These are phyloP conservation scores for Pharus latifolius DNA, from an alignment of 176 grass and related monocot species.

Conservation along the genomic window DNA sequence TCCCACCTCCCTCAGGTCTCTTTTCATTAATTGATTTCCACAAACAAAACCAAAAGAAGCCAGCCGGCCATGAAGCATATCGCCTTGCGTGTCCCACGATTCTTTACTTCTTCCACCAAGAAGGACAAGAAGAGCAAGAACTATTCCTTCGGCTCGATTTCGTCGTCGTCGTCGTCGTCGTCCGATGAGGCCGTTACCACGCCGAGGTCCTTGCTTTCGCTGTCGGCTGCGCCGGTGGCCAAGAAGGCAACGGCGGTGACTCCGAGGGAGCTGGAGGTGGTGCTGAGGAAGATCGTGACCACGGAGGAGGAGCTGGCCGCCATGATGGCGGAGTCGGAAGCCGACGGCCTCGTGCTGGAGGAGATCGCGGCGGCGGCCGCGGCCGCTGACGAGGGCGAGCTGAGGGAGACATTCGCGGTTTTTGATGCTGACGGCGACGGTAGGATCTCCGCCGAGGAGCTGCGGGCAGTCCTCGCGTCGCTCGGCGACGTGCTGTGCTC, in stretches of 20 bases:
- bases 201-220: conserved; percentile 14
- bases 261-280: conserved; percentile 33
- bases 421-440: conserved; percentile 77
- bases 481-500: conserved; percentile 52
- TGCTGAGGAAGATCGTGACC: conserved; percentile 16
- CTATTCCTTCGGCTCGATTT: conserved; percentile 16
- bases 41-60: not conserved
- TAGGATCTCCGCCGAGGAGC: conserved; percentile 76
- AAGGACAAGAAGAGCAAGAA: not conserved
- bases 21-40: not conserved
- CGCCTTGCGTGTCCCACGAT: not conserved
- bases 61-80: conserved; percentile 19
- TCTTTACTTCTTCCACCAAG: conserved; percentile 6
- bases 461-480: conserved; percentile 30
- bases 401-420: conserved; percentile 45
- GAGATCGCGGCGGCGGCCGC: not conserved
- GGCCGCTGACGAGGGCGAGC: conserved; percentile 42
- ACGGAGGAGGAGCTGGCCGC: conserved; percentile 31
- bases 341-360: not conserved
- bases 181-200: conserved; percentile 1
- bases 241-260: conserved; percentile 9
- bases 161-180: not conserved
- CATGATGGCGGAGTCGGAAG: conserved; percentile 24
- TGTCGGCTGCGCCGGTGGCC: not conserved
- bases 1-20: not conserved